These are phyloP conservation scores for Dactylonectria estremocensis DNA, from an alignment of 2,329 filamentous ascomycete species.

Conservation along the genomic window DNA sequence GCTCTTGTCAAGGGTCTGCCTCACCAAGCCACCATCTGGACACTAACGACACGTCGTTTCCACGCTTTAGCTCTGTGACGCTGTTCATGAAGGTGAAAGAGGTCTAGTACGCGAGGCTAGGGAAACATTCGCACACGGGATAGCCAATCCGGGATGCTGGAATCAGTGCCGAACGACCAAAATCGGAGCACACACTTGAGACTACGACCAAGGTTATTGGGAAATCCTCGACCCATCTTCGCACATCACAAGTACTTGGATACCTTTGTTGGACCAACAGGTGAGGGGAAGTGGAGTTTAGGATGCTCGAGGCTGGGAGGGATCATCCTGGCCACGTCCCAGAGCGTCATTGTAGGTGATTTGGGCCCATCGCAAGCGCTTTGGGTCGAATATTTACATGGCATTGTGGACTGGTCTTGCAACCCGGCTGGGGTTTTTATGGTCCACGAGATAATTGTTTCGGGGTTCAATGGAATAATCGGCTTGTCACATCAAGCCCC, in stretches of 20 bases:
- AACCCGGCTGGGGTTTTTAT: no score
- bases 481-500: background rate
- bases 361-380: conserved; percentile 15
- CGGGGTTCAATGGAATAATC: background rate
- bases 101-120: conserved; percentile 34
- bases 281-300: conserved; percentile 48
- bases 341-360: conserved; percentile 43
- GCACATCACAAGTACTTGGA: conserved; percentile 15
- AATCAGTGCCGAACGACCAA: conserved; percentile 11
- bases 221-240: conserved; percentile 30
- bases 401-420: background rate
- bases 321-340: conserved; percentile 36
- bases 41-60: conserved; percentile 38
- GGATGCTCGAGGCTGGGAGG: conserved; percentile 32
- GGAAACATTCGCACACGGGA: conserved; percentile 6
- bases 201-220: conserved; percentile 24
- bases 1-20: conserved; percentile 36
- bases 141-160: conserved; percentile 20
- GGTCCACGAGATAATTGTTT: background rate
- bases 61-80: conserved; percentile 38
- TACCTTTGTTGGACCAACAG: conserved; percentile 23
- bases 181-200: conserved; percentile 12
- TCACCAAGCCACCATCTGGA: conserved; percentile 24
- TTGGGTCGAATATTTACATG: conserved; percentile 20
- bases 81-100: conserved; percentile 33